Conservation (phyloP, 2,329 filamentous ascomycete species). For the Aspergillus uvarum region DNA sequence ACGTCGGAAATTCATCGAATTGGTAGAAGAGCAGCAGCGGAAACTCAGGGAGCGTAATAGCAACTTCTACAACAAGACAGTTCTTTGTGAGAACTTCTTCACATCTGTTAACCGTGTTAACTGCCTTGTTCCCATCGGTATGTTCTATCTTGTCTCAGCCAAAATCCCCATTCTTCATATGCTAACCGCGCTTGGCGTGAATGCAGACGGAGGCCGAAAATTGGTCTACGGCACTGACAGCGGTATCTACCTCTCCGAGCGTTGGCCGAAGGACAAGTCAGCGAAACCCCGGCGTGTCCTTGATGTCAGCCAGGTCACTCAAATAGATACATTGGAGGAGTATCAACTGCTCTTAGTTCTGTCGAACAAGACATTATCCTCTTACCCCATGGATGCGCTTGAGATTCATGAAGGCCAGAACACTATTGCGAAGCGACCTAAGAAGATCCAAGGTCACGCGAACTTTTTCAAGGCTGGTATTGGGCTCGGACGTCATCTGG, state of each 20-base stretch:
- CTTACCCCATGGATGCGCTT: constrained; percentile 82
- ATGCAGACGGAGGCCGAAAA: constrained; percentile 84
- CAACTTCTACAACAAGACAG: constrained; percentile 68
- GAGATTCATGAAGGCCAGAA: constrained; percentile 75
- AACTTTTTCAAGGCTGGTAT: constrained; percentile 99
- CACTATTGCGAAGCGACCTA: constrained; percentile 76
- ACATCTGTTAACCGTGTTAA: constrained; percentile 86
- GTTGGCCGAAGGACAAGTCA: constrained; percentile 77
- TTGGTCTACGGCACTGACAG: constrained; percentile 91
- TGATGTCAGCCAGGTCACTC: constrained; percentile 82
- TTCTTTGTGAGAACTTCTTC: constrained; percentile 84
- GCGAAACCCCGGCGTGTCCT: constrained; percentile 76
- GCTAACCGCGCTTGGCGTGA: constrained; percentile 15
- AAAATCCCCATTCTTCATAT: constrained; percentile 1
- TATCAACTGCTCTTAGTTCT: constrained; percentile 89
- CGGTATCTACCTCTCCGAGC: constrained; percentile 88
- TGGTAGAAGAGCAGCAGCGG: constrained; percentile 87
- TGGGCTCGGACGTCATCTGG: constrained; percentile 87
- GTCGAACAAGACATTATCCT: constrained; percentile 88
- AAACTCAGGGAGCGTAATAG: constrained; percentile 71
- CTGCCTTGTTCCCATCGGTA: constrained; percentile 88
- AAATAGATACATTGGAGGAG: constrained; percentile 94
- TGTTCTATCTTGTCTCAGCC: constrained; percentile 31
- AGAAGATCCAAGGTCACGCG: constrained; percentile 95
- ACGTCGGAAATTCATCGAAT: constrained; percentile 94